Evolutionary conservation across 83 land plant species (phyloP), one percentile per base, ranked within the genome.

Genomic region (Isoetes engelmannii): DNA sequence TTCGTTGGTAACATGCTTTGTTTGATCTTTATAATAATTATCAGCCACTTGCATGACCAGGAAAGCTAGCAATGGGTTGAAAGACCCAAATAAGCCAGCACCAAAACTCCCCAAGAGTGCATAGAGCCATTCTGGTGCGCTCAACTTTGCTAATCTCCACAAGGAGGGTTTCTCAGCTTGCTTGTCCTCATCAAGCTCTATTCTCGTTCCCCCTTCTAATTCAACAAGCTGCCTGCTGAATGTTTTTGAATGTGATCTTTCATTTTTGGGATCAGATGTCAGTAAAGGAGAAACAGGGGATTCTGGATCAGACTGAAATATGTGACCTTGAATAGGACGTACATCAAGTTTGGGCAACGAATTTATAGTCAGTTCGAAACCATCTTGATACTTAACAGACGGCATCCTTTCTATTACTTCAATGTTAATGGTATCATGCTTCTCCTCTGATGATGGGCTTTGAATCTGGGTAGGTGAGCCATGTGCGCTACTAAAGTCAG

Each of bases 41-140:
- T 82, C 80, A 19, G 86, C 93, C 12, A 90, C 79, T 80, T 88
- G 75, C n/a, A 84, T 83, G 61, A 88, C 73, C 37, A 85, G 75
- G 69, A 86, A 86, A 28, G 99, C 99, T 65, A 94, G 92, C 64
- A 94, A 86, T 59, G 99, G 99, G 83, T 90, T 94, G 65, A 94
- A 94, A 72, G 99, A 90, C 48, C 99, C 99, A 84, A 94, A 91
- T 6, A 94, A 82, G 5, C 92, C 96, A 58, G 99, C 99, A 17
- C 99, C 99, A 64, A 70, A 69, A 69, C 99, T 90, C 44, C 99
- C 99, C 13, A 94, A 75, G 37, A 94, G 83, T 28, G 99, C 97
- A 86, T 86, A 94, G 65, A 86, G 85, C 99, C 97, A 94, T 66
- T 94, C 97, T 47, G 99, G 87, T 60, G 86, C 78, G 75, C 99